Conservation (phyloP, 139 green algal species). For the Yamagishiella unicocca region DNA sequence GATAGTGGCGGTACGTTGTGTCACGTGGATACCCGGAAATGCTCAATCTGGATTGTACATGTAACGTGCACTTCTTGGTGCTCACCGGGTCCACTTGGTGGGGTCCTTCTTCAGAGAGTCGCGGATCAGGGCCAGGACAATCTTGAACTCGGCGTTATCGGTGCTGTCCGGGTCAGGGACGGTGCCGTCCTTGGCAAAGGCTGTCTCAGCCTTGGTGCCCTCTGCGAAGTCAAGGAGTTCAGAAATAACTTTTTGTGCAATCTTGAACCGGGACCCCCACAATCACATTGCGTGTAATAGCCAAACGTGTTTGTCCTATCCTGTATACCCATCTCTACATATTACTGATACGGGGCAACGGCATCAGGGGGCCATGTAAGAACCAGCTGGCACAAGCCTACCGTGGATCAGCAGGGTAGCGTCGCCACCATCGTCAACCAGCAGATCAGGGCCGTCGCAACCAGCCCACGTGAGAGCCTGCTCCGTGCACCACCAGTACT, state of each 20-base stretch:
- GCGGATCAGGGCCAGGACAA: slow-evolving; percentile 95
- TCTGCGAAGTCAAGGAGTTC: too few species aligned
- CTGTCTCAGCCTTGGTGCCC: slow-evolving; percentile 95
- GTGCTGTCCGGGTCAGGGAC: slow-evolving; percentile 95
- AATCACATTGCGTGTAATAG: too few species aligned
- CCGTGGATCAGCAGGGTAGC: slow-evolving; percentile 99
- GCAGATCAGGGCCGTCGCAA: slow-evolving; percentile 90
- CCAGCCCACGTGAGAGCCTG: slow-evolving; percentile 92
- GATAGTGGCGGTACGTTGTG: too few species aligned
- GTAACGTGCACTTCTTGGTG: background rate
- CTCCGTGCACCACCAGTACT: slow-evolving; percentile 99
- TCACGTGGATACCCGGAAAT: too few species aligned
- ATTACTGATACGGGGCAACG: too few species aligned
- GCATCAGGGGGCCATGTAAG: too few species aligned
- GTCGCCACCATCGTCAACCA: slow-evolving; percentile 99
- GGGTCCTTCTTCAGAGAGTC: slow-evolving; percentile 78
- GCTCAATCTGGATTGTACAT: too few species aligned
- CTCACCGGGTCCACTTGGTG: slow-evolving; percentile 49
- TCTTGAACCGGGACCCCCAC: too few species aligned
- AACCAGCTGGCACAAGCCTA: too few species aligned
- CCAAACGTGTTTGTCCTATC: too few species aligned
- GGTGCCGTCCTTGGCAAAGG: slow-evolving; percentile 92
- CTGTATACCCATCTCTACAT: too few species aligned
- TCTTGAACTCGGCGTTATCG: slow-evolving; percentile 99
- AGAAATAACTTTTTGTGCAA: too few species aligned